Base-by-base conservation (phyloP, 2,329 filamentous ascomycete species). In the Aspergillus calidoustus region DNA sequence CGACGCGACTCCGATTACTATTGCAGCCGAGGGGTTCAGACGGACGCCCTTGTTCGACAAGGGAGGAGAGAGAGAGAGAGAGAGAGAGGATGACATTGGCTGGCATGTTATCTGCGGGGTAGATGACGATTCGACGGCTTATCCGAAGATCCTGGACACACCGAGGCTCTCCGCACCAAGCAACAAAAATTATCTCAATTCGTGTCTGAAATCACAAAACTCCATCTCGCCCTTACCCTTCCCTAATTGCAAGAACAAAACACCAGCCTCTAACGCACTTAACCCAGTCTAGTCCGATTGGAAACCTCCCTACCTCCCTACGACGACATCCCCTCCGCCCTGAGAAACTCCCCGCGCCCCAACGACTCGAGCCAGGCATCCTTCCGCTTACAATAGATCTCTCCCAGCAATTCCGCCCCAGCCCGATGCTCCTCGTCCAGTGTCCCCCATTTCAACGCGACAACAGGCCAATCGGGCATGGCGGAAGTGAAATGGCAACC, bases 391-490 rank as follows among this genome's bases (percentile, higher is more conserved):
- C 58, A 64, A 57, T 58, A 71, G 34, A 71, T 70, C 60, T 71
- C 69, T 23, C 59, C 28, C 7, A 34, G 59, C 51, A 71, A 17
- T 34, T 66, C 57, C 23, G 38, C 34, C 47, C 64, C 22, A n/a
- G 30, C 50, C 1, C 67, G 63, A 15, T 57, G 31, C 50, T 56
- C 63, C 5, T 68, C 69, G 48, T 71, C 64, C 43, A 71, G 31
- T 8, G 69, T 71, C 13, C 69, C 69, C 25, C 64, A 57, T 59
- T 71, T 71, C 38, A 71, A 46, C 6, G 64, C 59, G 25, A 70
- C 64, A 13, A 7, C 57, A 28, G 2, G 28, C 19, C 4, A 43
- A 54, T 3, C 59, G 50, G 1, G 28, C 53, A 2, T 68, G 63
- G 63, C 49, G 5, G 66, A 68, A 0, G 63, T 67, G 22, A 71